These are phyloP conservation scores for Coelastrella sp. DNA, from an alignment of 139 green algal genomes.

Conservation along the genomic window DNA sequence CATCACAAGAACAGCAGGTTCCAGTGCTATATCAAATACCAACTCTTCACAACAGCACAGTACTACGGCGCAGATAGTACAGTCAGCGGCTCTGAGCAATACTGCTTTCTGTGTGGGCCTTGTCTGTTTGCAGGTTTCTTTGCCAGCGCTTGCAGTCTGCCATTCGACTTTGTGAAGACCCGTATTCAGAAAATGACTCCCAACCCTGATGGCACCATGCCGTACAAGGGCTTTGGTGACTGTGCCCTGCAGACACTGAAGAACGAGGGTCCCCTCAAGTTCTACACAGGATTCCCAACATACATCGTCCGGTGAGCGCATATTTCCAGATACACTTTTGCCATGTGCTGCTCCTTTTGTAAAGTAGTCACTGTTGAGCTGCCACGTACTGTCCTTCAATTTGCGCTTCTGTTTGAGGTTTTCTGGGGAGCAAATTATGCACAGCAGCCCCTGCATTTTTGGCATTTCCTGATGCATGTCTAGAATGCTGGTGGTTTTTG, in stretches of 20 bases:
- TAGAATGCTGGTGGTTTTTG: too few species aligned
- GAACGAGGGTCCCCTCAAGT: conserved; percentile 89
- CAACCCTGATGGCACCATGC: conserved; percentile 88
- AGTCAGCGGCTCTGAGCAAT: not conserved
- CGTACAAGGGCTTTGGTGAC: conserved; percentile 90
- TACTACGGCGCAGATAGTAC: too few species aligned
- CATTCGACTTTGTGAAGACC: conserved; percentile 99
- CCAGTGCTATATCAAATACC: too few species aligned
- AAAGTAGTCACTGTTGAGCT: too few species aligned
- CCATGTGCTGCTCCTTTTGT: not conserved
- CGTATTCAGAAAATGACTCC: conserved; percentile 93
- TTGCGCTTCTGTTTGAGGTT: too few species aligned
- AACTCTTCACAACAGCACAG: too few species aligned
- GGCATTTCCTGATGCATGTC: too few species aligned
- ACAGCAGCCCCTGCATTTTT: too few species aligned
- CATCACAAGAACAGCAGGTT: too few species aligned
- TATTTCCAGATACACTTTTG: too few species aligned
- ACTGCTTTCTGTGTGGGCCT: not conserved
- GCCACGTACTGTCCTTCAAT: too few species aligned
- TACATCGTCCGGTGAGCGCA: conserved; percentile 84
- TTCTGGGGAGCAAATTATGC: too few species aligned
- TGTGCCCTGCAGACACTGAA: conserved; percentile 87
- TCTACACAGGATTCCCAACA: conserved; percentile 98
- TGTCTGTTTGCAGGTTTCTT: conserved; percentile 88
- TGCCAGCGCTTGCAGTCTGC: conserved; percentile 88